Evolutionary conservation across 306 rosid genomes (phyloP).

Genomic region (Quillaja saponaria): DNA sequence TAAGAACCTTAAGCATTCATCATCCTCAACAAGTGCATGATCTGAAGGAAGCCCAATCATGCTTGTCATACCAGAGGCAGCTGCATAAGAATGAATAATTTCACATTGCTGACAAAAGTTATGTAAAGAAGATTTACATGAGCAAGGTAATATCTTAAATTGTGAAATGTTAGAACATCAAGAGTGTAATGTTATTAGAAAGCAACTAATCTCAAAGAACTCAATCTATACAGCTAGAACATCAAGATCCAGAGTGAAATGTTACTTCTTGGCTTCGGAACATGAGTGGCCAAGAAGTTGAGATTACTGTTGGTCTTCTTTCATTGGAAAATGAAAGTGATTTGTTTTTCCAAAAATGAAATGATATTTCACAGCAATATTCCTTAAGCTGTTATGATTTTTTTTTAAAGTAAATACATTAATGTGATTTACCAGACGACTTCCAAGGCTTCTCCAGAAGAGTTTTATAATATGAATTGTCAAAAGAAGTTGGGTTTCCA

Average conservation of each 20-base stretch:
- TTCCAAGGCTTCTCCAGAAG: conserved; percentile 80
- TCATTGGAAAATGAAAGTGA: neutral
- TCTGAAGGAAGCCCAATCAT: conserved; percentile 97
- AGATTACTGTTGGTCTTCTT: conserved; percentile 16
- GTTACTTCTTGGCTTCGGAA: too few species aligned
- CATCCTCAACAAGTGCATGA: conserved; percentile 81
- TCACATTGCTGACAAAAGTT: conserved; percentile 7
- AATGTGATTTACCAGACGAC: conserved; percentile 56
- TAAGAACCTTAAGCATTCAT: conserved; percentile 81
- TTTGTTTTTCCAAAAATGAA: conserved; percentile 11
- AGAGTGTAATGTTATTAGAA: conserved; percentile 14
- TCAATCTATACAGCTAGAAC: conserved; percentile 15
- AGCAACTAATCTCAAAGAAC: conserved; percentile 6
- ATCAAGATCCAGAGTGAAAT: conserved; percentile 24
- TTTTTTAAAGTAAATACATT: conserved; percentile 9
- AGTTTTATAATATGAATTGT: conserved; percentile 83
- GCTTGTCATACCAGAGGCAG: conserved; percentile 75
- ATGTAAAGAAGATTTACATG: conserved; percentile 1
- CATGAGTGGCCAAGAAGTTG: too few species aligned
- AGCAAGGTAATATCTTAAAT: conserved; percentile 19
- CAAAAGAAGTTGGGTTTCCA: conserved; percentile 78
- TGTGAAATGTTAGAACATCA: neutral
- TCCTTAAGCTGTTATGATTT: conserved; percentile 9
- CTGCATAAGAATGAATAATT: conserved; percentile 46
- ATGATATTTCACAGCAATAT: neutral